Evolutionary conservation across 2,329 filamentous ascomycete genomes (phyloP), one percentile per base, ranked within the genome.

Genomic region (Calonectria naviculata): DNA sequence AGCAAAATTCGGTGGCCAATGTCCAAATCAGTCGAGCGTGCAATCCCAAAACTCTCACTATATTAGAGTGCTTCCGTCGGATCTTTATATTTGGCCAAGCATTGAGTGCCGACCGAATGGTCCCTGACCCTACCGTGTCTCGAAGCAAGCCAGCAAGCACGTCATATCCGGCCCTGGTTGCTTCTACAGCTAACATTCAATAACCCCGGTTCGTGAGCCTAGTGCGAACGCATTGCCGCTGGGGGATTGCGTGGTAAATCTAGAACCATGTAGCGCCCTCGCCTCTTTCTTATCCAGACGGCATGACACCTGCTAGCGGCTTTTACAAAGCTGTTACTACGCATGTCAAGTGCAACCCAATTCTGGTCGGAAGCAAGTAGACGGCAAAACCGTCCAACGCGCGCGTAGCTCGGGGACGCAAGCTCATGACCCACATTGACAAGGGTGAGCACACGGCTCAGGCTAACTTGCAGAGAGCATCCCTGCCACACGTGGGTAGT

Each of bases 81-180:
- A 42, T 68, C 68, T 71, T 75, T 76, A 76, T 76, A 76, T 71
- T 71, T 12, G 29, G 26, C 36, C 29, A 44, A 8, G 29, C 36
- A 26, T 46, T 42, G 38, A 28, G 19, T 21, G 56, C 56, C 41
- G 36, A 29, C 34, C 34, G 34, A 44, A 19, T 36, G 31, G 44
- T 61, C 65, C 71, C 44, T 70, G 56, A 36, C 38, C 29, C 46
- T 38, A 52, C 61, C 31, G 19, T 67, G 49, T 54, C 24, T 28
- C 49, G 28, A 41, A 26, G 26, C 62, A 31, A 56, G 68, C 41
- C 34, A 28, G 28, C 44, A 63, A 70, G 68, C 68, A 70, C 63
- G 68, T 38, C 54, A 70, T 70, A 38, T 19, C 36, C 8, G 29
- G 63, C 38, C 68, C 63, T 41, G 38, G 63, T 47, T 56, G 38